Base-by-base conservation (phyloP, 805 yeast genomes). In the Dipodascus albidus region DNA sequence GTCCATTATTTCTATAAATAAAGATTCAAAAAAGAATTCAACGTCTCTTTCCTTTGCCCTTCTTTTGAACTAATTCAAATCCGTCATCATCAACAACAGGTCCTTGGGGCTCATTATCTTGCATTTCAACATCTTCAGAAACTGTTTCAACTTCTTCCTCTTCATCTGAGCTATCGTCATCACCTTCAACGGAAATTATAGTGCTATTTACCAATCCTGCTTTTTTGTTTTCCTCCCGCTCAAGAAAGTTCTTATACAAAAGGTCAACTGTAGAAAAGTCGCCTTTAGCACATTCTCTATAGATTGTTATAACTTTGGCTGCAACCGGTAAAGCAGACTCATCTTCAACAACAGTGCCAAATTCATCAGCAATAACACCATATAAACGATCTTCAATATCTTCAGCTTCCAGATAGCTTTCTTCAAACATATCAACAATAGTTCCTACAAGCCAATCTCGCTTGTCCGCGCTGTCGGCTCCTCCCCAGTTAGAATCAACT, bases 401-500 rank as follows among this genome's bases (percentile, higher is more conserved):
- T 41, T 80, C 82, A 2, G 85, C 73, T 61, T 89, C 98, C 3
- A 91, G 86, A 2, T 78, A 75, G 51, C 73, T 77, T 49, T 77
- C 82, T 48, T 70, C 74, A 64, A 91, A 93, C 52, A 89, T 73
- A 35, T 88, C 97, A 24, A 89, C 78, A 1, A 91, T 79, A 14
- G 87, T 71, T 2, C 87, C 95, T 2, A 87, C 80, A 58, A 91
- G 77, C 99, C 99, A 93, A 66, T 93, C 99, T 64, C 99, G 77
- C 67, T 93, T 93, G 41, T 87, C 97, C 0, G 77, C 80, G 14
- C 95, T 83, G 35, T 87, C 85, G 14, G 96, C 82, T 1, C 99
- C 99, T 55, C 99, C 99, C 98, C 99, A 93, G 27, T 76, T 73
- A 66, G 87, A 88, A 3, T 81, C 95, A 8, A 93, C 98, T 0